Base-by-base conservation (phyloP, 129 eudicot species). In the Silybum marianum region DNA sequence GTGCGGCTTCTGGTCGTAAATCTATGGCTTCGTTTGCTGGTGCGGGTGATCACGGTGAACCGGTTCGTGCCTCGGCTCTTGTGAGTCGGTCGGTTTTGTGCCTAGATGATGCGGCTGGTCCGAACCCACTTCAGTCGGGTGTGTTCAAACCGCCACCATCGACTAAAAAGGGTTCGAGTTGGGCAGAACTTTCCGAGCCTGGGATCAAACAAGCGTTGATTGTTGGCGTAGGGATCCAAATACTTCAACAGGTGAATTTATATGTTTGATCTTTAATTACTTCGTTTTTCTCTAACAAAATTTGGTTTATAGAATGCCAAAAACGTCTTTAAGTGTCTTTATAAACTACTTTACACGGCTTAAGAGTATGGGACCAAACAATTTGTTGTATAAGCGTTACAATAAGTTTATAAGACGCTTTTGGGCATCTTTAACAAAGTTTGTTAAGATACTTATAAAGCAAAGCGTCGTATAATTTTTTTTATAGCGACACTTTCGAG, bases 141-240 rank as follows among this genome's bases (percentile, higher is more conserved):
- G 69, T 71, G 74, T 80, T 87, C 21, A 85, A 87, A 69, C 84
- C 86, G 10, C 79, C 95, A 5, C 80, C 86, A 44, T 76, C 88
- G 71, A 78, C 84, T 65, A 74, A 80, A 19, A 69, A 82, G 84
- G 88, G 88, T 25, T 28, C 96, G 2, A 79, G 86, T 86, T 95
- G 93, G 99, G 74, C 76, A 62, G 99, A 89, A 48, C 94, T 95
- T 82, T 74, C 85, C 24, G 99, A 92, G 79, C 97, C 97, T 13
- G 98, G 98, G 42, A 88, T 95, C 69, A 92, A 88, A 84, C 90
- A 91, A 80, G 99, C 99, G 67, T 86, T 95, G 77, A 78, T 92
- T 80, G 99, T 95, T 38, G 99, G 99, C 10, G 88, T 92, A 18
- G 97, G 99, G 68, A 76, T 95, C 73, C 99, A 95, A 82, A 88